Evolutionary conservation across 2,329 filamentous ascomycete genomes (phyloP), one percentile per base, ranked within the genome.

Genomic region (Penicillium expansum): DNA sequence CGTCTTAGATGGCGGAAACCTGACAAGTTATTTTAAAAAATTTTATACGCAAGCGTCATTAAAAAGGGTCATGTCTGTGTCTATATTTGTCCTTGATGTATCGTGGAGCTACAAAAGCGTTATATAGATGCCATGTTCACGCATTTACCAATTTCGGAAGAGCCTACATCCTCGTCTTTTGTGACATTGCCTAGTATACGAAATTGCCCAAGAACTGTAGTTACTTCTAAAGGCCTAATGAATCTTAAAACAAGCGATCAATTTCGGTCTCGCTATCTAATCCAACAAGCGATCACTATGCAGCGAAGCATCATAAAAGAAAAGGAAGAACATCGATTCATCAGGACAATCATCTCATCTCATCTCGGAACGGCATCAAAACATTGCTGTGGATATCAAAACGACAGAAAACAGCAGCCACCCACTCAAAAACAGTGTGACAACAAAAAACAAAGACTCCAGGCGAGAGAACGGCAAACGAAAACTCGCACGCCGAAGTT

Each of bases 301-400:
- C n/a, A 11, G n/a, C 9, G 24, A 16, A n/a, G 7, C 30, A 18
- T 16, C 18, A 42, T 9, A 22, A 32, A 20, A 30, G 8, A 24
- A 35, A 16, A 3, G 14, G 18, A 5, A 7, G 24, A 9, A 35
- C 38, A 32, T 47, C 24, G 27, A 43, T 30, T 51, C 53, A 43
- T 55, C 53, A 55, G 29, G 37, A 27, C 41, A 38, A 45, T 44
- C 18, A 52, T 43, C n/a, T 50, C 44, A 39, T 43, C n/a, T 55
- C 37, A 32, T 37, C n/a, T 43, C 45, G 18, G 51, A 39, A 53
- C 24, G n/a, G 38, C 33, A 54, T 39, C 52, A 55, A 50, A 42
- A 20, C 30, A 52, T 33, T 8, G 48, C 48, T 39, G 53, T 56
- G 53, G 53, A 56, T 52, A 56, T 52, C 53, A 52, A 47, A 56